Conservation (phyloP, 805 yeast genomes). For the Zygoascus bituminiphila region DNA sequence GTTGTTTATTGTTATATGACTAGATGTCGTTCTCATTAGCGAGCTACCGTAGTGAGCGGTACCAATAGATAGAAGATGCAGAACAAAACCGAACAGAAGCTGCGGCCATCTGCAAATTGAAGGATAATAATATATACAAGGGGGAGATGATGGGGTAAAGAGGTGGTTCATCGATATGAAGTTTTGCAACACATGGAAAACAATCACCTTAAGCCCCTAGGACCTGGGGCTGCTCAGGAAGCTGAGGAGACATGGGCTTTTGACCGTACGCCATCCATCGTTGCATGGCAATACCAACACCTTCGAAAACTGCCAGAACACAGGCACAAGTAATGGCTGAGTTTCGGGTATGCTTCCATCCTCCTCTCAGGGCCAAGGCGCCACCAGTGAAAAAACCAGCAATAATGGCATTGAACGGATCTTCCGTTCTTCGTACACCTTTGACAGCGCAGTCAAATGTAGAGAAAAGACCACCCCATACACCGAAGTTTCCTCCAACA, state of each 20-base stretch:
- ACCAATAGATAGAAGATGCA: not conserved
- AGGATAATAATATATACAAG: not conserved
- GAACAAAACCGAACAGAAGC: not conserved
- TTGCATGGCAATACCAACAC: constrained; percentile 94
- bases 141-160: not conserved
- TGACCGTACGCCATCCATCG: constrained; percentile 81
- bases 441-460: constrained; percentile 93
- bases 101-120: too few species aligned
- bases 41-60: not conserved
- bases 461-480: constrained; percentile 98
- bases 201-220: constrained; percentile 20
- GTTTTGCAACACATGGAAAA: too few species aligned
- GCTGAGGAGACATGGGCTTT: constrained; percentile 41
- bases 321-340: constrained; percentile 97
- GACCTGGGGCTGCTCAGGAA: constrained; percentile 25
- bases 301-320: constrained; percentile 92
- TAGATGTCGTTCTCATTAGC: not conserved
- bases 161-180: too few species aligned
- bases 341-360: constrained; percentile 93
- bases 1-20: too few species aligned
- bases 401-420: constrained; percentile 95
- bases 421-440: constrained; percentile 94
- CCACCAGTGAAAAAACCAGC: constrained; percentile 99
- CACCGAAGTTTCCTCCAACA: constrained; percentile 98
- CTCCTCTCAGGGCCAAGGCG: constrained; percentile 95